phyloP scores from a whole-genome alignment of 2,329 filamentous ascomycete species.

The Pseudogymnoascus sp. region DNA sequence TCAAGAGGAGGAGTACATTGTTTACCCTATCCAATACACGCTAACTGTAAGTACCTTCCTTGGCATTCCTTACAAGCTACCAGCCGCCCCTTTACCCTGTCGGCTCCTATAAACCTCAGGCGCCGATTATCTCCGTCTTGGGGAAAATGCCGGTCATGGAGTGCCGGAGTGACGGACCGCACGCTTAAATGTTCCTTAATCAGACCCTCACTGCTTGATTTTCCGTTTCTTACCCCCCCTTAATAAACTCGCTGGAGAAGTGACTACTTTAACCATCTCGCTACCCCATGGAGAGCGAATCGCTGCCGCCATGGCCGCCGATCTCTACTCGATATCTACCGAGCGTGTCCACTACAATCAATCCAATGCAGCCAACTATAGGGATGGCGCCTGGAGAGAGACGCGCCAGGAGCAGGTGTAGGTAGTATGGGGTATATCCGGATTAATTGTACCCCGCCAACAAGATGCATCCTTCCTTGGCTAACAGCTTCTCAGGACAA shows the following conservation, averaged over 20 bases:
- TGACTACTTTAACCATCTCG: neutral
- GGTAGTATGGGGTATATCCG: neutral
- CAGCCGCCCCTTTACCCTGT: neutral
- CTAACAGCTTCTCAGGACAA: neutral
- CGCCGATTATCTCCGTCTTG: neutral
- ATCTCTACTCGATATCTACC: neutral
- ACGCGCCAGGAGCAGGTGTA: neutral
- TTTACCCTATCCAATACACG: neutral
- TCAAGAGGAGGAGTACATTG: neutral
- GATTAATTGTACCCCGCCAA: constrained; percentile 2
- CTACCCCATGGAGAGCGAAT: neutral
- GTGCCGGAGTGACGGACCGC: constrained; percentile 5
- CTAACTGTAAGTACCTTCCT: neutral
- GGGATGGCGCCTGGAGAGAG: neutral
- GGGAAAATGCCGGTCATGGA: neutral
- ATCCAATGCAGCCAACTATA: neutral
- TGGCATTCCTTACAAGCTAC: neutral
- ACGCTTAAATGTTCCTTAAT: constrained; percentile 7
- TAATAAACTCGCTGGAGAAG: neutral
- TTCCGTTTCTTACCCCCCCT: neutral
- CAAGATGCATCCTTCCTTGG: neutral
- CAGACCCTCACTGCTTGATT: neutral
- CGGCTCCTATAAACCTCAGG: neutral
- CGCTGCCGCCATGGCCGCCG: neutral
- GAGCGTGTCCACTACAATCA: neutral